phyloP scores from a whole-genome alignment of 441 rosid species.

The Arabidopsis hybrid region DNA sequence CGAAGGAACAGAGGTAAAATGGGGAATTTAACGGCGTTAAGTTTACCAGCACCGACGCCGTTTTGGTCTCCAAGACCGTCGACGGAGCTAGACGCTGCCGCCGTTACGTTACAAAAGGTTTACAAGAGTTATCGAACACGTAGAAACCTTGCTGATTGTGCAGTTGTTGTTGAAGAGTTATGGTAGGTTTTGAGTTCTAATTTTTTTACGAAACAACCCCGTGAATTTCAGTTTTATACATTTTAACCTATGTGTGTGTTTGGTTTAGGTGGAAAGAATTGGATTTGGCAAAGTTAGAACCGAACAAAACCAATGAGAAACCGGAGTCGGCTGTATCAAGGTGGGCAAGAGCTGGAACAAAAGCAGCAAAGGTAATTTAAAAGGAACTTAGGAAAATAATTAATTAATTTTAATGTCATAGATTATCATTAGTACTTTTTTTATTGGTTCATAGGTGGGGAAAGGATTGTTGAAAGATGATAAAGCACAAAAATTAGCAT shows the following conservation, averaged over 20 bases:
- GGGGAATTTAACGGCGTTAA: constrained; percentile 45
- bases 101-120: constrained; percentile 70
- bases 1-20: constrained; percentile 37
- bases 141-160: constrained; percentile 76
- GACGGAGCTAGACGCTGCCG: constrained; percentile 79
- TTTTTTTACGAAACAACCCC: neutral
- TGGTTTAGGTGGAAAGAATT: constrained; percentile 70
- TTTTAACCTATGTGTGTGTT: neutral
- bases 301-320: constrained; percentile 51
- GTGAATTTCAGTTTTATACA: neutral
- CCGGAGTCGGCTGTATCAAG: constrained; percentile 66
- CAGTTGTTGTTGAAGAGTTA: constrained; percentile 70
- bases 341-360: constrained; percentile 76
- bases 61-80: constrained; percentile 72
- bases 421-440: neutral
- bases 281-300: constrained; percentile 55
- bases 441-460: constrained; percentile 55
- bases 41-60: constrained; percentile 58
- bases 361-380: constrained; percentile 65
- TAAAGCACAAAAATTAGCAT: constrained; percentile 70
- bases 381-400: neutral
- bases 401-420: neutral
- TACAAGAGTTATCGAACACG: constrained; percentile 76
- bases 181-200: constrained; percentile 49
- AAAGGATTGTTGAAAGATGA: constrained; percentile 73